A percentile compares a stretch with the other conserved stretches of the same genome.
Conservation (phyloP, 2,329 filamentous ascomycete genomes). For the Fusarium virguliforme region DNA sequence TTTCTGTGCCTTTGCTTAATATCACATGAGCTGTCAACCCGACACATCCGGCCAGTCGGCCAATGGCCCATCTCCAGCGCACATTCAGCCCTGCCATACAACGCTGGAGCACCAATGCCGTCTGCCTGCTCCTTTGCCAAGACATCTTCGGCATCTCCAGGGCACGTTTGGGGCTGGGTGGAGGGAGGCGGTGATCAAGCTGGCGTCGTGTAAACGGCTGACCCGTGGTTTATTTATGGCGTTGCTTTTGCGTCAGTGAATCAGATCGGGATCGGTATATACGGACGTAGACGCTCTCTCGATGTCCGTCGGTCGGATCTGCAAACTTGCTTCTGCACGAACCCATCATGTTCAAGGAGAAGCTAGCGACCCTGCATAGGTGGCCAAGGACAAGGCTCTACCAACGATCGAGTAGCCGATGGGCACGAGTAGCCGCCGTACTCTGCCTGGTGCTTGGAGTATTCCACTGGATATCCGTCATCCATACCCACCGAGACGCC, state of each 20-base stretch:
- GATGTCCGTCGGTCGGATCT: background rate
- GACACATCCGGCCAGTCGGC: constrained; percentile 8
- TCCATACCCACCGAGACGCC: constrained; percentile 24
- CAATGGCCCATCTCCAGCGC: constrained; percentile 18
- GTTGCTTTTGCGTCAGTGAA: background rate
- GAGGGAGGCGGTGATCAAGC: constrained; percentile 1
- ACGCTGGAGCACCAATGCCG: background rate
- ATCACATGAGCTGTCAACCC: constrained; percentile 12
- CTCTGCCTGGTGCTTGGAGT: constrained; percentile 25
- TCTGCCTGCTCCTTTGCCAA: constrained; percentile 5
- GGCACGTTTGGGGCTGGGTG: background rate
- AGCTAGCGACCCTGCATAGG: constrained; percentile 7
- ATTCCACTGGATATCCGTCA: constrained; percentile 26
- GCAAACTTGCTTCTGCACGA: background rate
- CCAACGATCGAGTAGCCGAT: constrained; percentile 16
- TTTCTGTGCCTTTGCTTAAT: background rate
- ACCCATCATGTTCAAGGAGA: constrained; percentile 21
- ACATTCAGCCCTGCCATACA: background rate
- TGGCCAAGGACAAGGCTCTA: constrained; percentile 21
- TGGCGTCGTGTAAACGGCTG: background rate
- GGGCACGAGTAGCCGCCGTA: constrained; percentile 2
- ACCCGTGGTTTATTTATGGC: background rate
- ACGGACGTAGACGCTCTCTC: background rate
- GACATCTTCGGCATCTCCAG: background rate
- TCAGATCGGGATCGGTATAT: background rate